Percentiles rank a stretch among this genome's conserved stretches.
Evolutionary conservation across 345 rosid species (phyloP).

Genomic region (Carallia pectinifolia): DNA sequence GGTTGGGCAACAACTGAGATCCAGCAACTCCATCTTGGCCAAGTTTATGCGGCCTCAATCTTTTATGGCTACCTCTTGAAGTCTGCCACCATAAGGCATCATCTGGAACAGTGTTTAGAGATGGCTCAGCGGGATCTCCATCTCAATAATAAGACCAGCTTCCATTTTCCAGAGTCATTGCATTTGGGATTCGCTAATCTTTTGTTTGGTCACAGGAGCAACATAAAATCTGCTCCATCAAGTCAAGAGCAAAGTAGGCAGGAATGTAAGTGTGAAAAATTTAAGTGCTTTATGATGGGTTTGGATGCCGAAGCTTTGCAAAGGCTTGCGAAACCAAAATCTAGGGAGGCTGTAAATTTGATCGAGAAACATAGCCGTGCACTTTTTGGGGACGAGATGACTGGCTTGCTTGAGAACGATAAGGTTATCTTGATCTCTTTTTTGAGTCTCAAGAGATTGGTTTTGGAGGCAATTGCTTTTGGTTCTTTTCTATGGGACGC

Average conservation of each 20-base stretch:
- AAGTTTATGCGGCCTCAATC: conserved; percentile 62
- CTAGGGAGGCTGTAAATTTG: conserved; percentile 61
- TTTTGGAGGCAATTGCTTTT: conserved; percentile 86
- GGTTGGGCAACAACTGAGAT: conserved; percentile 79
- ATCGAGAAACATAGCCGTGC: conserved; percentile 75
- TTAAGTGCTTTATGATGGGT: conserved; percentile 62
- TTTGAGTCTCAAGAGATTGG: conserved; percentile 81
- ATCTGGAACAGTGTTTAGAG: conserved; percentile 50
- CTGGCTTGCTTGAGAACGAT: conserved; percentile 29
- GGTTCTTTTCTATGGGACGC: conserved; percentile 93
- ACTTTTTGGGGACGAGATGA: conserved; percentile 55
- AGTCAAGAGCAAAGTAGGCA: conserved; percentile 24
- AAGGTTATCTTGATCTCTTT: conserved; percentile 68
- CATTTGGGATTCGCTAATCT: conserved; percentile 37
- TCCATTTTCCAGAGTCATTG: conserved; percentile 36
- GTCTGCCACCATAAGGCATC: conserved; percentile 70
- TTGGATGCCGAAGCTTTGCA: conserved; percentile 70
- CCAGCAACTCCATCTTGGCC: conserved; percentile 44
- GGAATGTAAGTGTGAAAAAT: conserved; percentile 29
- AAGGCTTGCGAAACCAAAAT: conserved; percentile 66
- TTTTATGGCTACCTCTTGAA: conserved; percentile 83
- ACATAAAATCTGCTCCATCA: conserved; percentile 10
- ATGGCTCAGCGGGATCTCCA: conserved; percentile 14
- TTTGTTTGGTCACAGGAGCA: conserved; percentile 37
- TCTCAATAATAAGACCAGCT: conserved; percentile 28